Evolutionary conservation across 345 rosid genomes (phyloP), one percentile per base, ranked within the genome.

Genomic region (Luvunga scandens): DNA sequence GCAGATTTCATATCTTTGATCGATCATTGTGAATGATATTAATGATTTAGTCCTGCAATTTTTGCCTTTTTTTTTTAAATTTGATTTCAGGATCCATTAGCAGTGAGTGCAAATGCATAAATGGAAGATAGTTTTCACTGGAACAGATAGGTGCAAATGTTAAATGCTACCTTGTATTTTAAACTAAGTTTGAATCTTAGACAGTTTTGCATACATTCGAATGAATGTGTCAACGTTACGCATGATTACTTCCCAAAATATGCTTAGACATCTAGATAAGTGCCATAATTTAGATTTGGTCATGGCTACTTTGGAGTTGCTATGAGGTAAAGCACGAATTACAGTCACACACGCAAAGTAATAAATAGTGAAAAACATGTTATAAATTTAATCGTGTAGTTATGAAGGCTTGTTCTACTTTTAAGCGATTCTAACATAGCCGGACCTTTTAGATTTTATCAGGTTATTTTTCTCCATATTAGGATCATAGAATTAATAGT

Each of bases 1-100:
- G 5, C 71, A 30, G 68, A 73, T 73, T 60, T n/a, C 38, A 24
- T 27, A 61, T 18, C 57, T 25, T 42, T 73, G 63, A 75, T 75
- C 5, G 50, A 31, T 75, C 18, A 30, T 45, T 63, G 45, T n/a
- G 6, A 48, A 31, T 24, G 25, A n/a, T 53, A 45, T 48, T 7
- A 34, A 66, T 53, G 34, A 66, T 66, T 67, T 24, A 12, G 65
- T n/a, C 36, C 30, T 53, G 38, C 16, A 36, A 2, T 39, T 18
- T 18, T 28, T 45, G 31, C 18, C 18, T 1, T 28, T 28, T 62
- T 9, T 27, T 1, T 28, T 28, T 24, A 39, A 60, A 38, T 61
- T 73, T 39, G 28, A 75, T 42, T 45, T 75, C 13, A 39, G 70
- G n/a, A 57, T 57, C n/a, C 50, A 60, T 60, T 24, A 33, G 64